These are phyloP conservation scores for Vanrija sp. DNA, from an alignment of 1,284 basidiomycete genomes.

Conservation along the genomic window DNA sequence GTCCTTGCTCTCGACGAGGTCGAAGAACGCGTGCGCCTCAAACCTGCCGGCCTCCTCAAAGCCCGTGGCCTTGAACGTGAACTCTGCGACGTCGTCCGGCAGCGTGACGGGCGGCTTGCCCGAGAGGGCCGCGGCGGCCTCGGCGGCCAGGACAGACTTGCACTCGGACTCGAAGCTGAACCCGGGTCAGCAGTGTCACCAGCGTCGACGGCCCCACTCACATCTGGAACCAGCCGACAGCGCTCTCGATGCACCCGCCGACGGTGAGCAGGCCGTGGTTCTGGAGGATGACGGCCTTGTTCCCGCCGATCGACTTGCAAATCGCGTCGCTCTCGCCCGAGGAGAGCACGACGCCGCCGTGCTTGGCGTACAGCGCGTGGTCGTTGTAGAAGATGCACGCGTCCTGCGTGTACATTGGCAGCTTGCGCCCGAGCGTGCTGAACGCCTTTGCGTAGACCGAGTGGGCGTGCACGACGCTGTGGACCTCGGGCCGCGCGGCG, in stretches of 20 bases:
- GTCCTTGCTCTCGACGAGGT: constrained; percentile 28
- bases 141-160: constrained; percentile 21
- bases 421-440: constrained; percentile 55
- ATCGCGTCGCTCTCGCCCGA: constrained; percentile 59
- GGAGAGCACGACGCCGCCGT: constrained; percentile 61
- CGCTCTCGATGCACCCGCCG: constrained; percentile 34
- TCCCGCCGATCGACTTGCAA: constrained; percentile 54
- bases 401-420: constrained; percentile 51
- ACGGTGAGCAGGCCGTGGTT: constrained; percentile 61
- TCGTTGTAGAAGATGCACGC: constrained; percentile 27
- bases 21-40: constrained; percentile 28
- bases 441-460: constrained; percentile 62
- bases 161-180: constrained; percentile 31
- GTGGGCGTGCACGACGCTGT: constrained; percentile 65
- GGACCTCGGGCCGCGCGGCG: constrained; percentile 59
- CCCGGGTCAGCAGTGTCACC: neutral
- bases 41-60: constrained; percentile 27
- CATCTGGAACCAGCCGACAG: constrained; percentile 28
- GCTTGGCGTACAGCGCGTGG: constrained; percentile 43
- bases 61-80: constrained; percentile 29
- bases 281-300: constrained; percentile 51
- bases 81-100: constrained; percentile 21
- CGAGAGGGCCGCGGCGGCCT: constrained; percentile 24
- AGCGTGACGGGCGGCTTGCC: constrained; percentile 20
- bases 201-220: constrained; percentile 10